Conservation (phyloP, 495 filamentous ascomycete species). For the Podospora anserina region DNA sequence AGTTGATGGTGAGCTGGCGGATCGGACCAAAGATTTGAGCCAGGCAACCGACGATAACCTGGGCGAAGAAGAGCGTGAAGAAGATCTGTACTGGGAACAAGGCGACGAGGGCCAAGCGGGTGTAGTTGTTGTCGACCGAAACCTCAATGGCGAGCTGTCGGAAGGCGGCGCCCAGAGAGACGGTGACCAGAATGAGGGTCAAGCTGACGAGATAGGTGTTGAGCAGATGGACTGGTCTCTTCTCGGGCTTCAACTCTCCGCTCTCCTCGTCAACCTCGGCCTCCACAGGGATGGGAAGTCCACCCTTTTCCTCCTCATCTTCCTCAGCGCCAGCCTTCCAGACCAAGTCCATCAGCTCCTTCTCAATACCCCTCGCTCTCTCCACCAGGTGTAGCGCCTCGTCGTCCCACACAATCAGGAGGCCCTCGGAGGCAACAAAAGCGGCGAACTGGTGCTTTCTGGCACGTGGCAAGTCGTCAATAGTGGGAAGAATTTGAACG, state of each 20-base stretch:
- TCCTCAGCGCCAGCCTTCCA: conserved; percentile 55
- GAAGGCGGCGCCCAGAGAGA: conserved; percentile 64
- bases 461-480: conserved; percentile 63
- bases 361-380: conserved; percentile 65
- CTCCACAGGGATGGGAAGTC: conserved; percentile 35
- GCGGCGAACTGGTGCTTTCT: conserved; percentile 74
- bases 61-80: conserved; percentile 74
- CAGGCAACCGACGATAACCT: conserved; percentile 70
- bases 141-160: conserved; percentile 65
- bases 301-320: conserved; percentile 54
- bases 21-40: conserved; percentile 73
- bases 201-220: conserved; percentile 65
- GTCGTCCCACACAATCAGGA: conserved; percentile 75
- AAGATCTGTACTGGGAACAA: conserved; percentile 70
- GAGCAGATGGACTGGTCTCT: conserved; percentile 60
- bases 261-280: conserved; percentile 68
- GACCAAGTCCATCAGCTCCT: conserved; percentile 69
- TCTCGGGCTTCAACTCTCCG: conserved; percentile 60
- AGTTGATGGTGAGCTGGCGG: conserved; percentile 67
- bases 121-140: conserved; percentile 58
- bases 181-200: conserved; percentile 59
- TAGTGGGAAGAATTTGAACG: conserved; percentile 67
- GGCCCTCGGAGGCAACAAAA: conserved; percentile 64
- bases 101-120: conserved; percentile 59
- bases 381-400: conserved; percentile 64